Conservation (phyloP, 208 protist genomes). For the Crithidia sp. region DNA sequence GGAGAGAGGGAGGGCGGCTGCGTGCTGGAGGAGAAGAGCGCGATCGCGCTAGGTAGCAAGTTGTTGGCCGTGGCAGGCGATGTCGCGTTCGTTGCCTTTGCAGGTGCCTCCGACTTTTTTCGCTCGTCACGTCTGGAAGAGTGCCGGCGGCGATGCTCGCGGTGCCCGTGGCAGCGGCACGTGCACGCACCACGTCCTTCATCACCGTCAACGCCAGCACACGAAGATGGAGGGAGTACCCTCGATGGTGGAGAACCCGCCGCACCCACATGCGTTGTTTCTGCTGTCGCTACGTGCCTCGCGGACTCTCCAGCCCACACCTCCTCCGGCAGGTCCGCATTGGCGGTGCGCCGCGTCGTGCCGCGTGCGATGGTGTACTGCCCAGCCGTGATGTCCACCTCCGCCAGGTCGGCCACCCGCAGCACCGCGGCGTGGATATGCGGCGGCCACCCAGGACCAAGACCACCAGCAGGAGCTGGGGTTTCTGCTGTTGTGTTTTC, state of each 20-base stretch:
- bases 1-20: slow-evolving; percentile 22
- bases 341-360: slow-evolving; percentile 16
- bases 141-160: neutral
- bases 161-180: neutral
- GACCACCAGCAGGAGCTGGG: too few species aligned
- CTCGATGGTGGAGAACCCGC: too few species aligned
- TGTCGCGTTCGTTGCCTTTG: neutral
- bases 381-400: slow-evolving; percentile 71
- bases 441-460: slow-evolving; percentile 10
- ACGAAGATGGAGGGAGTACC: too few species aligned
- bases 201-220: neutral
- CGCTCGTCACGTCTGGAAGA: neutral
- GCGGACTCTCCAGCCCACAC: neutral
- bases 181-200: neutral
- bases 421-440: slow-evolving; percentile 33
- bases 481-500: too few species aligned
- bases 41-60: slow-evolving; percentile 14
- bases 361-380: slow-evolving; percentile 18
- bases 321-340: slow-evolving; percentile 19
- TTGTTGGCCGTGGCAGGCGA: neutral
- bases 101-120: neutral
- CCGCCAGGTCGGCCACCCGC: slow-evolving; percentile 39
- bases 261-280: neutral
- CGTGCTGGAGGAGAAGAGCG: slow-evolving; percentile 8
- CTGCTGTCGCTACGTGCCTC: neutral